Conservation (phyloP, 129 eudicot genomes). For the Lactuca sativa region DNA sequence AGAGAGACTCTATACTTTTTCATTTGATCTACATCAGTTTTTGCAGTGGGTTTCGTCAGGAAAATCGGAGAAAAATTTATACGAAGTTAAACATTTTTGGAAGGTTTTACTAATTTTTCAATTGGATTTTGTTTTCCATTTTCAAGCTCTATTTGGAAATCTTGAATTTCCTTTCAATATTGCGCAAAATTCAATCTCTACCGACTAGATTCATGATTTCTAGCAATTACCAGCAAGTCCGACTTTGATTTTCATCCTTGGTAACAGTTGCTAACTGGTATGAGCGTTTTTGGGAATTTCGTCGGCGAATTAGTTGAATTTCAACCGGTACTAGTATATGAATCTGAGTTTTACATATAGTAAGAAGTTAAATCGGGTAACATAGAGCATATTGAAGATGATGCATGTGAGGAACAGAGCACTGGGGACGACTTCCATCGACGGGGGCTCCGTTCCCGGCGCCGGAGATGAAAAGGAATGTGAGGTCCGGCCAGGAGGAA, state of each 20-base stretch:
- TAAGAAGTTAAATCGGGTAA: constrained; percentile 5
- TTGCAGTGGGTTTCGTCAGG: neutral
- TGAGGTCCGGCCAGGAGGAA: constrained; percentile 93
- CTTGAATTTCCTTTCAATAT: constrained; percentile 1
- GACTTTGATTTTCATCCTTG: constrained; percentile 1
- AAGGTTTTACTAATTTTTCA: constrained; percentile 15
- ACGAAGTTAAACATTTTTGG: neutral
- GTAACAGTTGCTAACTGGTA: neutral
- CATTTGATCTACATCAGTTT: neutral
- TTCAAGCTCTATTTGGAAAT: constrained; percentile 16
- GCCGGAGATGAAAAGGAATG: constrained; percentile 48
- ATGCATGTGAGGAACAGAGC: constrained; percentile 61
- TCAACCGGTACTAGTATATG: neutral
- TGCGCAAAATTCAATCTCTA: neutral
- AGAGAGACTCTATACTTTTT: no score
- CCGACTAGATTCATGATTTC: neutral
- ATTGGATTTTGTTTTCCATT: constrained; percentile 18
- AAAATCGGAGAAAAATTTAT: constrained; percentile 5
- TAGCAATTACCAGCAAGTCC: no score
- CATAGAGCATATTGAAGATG: constrained; percentile 32
- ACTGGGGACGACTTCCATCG: constrained; percentile 35
- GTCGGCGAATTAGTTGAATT: constrained; percentile 8
- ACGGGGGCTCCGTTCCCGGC: constrained; percentile 32
- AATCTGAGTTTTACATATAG: neutral
- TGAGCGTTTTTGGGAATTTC: neutral